These are phyloP conservation scores for Mytilinidion resinicola DNA, from an alignment of 495 filamentous ascomycete species.

Conservation along the genomic window DNA sequence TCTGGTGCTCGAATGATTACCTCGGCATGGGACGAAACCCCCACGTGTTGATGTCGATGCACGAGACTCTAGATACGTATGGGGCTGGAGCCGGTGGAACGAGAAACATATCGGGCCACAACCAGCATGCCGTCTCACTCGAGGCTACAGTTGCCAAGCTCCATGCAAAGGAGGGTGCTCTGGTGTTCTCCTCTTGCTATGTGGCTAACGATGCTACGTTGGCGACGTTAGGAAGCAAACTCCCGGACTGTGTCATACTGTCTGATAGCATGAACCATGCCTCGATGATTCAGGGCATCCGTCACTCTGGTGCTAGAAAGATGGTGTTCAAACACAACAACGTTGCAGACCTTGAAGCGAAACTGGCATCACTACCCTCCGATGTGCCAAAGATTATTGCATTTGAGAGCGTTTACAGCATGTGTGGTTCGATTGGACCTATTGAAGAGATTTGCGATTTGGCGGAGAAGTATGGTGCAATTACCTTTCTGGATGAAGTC, in stretches of 20 bases:
- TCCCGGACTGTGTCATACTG: constrained; percentile 92
- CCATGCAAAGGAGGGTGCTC: constrained; percentile 81
- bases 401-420: constrained; percentile 97
- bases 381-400: constrained; percentile 94
- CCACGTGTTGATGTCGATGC: constrained; percentile 84
- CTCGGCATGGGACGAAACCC: constrained; percentile 93
- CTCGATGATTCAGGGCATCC: constrained; percentile 98
- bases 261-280: constrained; percentile 96
- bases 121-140: constrained; percentile 82
- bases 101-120: constrained; percentile 95
- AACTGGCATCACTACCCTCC: constrained; percentile 77
- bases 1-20: constrained; percentile 99
- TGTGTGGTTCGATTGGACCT: constrained; percentile 95
- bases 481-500: constrained; percentile 97
- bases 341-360: constrained; percentile 77
- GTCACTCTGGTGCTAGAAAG: constrained; percentile 92
- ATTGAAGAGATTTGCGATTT: constrained; percentile 94
- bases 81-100: constrained; percentile 94
- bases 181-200: constrained; percentile 96
- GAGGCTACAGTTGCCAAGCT: constrained; percentile 82
- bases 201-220: constrained; percentile 98
- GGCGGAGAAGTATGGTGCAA: constrained; percentile 92
- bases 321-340: constrained; percentile 99
- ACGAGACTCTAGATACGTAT: constrained; percentile 88
- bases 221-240: constrained; percentile 88